phyloP scores from a whole-genome alignment of 371 early-diverging fungal species.

The Saksenaea oblongispora region DNA sequence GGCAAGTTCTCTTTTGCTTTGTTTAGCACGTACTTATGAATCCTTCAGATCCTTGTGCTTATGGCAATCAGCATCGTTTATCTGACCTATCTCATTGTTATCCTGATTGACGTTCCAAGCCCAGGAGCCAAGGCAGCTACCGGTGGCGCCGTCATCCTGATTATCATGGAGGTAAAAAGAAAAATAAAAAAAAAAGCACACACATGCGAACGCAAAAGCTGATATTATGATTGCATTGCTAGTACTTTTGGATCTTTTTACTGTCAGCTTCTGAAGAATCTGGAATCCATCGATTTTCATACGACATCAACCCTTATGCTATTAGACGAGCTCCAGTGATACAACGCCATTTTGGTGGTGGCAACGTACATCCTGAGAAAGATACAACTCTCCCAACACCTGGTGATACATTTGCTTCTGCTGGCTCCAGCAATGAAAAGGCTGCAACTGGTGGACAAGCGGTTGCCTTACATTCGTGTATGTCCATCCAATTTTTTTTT shows the following conservation, averaged over 20 bases:
- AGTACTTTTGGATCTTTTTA: conserved; percentile 73
- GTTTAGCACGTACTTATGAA: conserved; percentile 34
- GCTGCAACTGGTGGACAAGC: conserved; percentile 12
- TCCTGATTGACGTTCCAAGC: conserved; percentile 2
- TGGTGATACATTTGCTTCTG: neutral
- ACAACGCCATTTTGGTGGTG: conserved; percentile 15
- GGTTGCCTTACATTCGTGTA: conserved; percentile 42
- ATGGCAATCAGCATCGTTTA: conserved; percentile 58
- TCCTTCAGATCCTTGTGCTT: conserved; percentile 53
- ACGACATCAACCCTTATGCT: conserved; percentile 33
- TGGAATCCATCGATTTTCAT: conserved; percentile 47
- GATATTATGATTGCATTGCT: conserved; percentile 4
- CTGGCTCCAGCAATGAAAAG: neutral
- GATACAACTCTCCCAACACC: conserved; percentile 10
- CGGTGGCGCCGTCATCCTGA: conserved; percentile 64
- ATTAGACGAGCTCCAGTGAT: conserved; percentile 15
- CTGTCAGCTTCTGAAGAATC: conserved; percentile 74
- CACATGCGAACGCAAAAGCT: neutral
- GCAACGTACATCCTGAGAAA: conserved; percentile 10
- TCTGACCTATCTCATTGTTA: conserved; percentile 44
- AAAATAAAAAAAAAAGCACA: neutral
- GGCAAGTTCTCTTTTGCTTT: conserved; percentile 22
- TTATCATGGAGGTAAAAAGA: conserved; percentile 54
- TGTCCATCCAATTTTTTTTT: neutral
- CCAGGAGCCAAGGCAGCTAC: conserved; percentile 43